phyloP scores from a whole-genome alignment of 2,329 filamentous ascomycete genomes.

The Magnaporthales sp. region DNA sequence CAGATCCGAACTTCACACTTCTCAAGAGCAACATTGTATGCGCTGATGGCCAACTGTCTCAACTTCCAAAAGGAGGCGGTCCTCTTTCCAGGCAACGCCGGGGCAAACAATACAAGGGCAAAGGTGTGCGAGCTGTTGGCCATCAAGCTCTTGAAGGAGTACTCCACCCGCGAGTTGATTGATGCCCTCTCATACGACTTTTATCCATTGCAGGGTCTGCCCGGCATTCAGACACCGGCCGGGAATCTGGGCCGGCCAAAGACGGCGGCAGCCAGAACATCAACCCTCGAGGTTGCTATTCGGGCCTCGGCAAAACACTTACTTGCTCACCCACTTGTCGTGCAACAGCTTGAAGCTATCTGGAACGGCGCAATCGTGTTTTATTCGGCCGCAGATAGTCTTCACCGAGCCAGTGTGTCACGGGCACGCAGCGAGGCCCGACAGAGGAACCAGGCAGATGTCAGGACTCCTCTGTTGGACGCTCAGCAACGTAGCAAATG shows the following conservation, averaged over 20 bases:
- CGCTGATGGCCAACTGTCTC: conserved; percentile 84
- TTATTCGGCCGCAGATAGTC: conserved; percentile 75
- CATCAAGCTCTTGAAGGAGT: conserved; percentile 84
- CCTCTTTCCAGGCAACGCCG: conserved; percentile 72
- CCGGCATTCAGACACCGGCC: conserved; percentile 32
- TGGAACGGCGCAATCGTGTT: conserved; percentile 96
- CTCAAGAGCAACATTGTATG: conserved; percentile 78
- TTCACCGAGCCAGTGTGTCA: conserved; percentile 50
- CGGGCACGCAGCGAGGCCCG: conserved; percentile 13
- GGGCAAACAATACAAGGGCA: conserved; percentile 74
- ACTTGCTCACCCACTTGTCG: conserved; percentile 80
- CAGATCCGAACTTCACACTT: conserved; percentile 79
- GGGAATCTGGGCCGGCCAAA: conserved; percentile 34
- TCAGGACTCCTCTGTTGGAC: conserved; percentile 43
- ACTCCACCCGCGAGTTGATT: conserved; percentile 79
- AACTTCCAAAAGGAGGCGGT: conserved; percentile 88
- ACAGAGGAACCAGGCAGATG: conserved; percentile 23
- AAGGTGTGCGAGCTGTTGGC: conserved; percentile 86
- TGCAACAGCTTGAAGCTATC: conserved; percentile 92
- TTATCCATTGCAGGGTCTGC: conserved; percentile 77
- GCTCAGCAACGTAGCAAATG: conserved; percentile 16
- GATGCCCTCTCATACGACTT: conserved; percentile 94
- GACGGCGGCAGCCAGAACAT: conserved; percentile 64
- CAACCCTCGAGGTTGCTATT: conserved; percentile 87
- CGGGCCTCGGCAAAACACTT: conserved; percentile 89